These are phyloP conservation scores for Lactarius evosmus DNA, from an alignment of 768 basidiomycete genomes.

Conservation along the genomic window DNA sequence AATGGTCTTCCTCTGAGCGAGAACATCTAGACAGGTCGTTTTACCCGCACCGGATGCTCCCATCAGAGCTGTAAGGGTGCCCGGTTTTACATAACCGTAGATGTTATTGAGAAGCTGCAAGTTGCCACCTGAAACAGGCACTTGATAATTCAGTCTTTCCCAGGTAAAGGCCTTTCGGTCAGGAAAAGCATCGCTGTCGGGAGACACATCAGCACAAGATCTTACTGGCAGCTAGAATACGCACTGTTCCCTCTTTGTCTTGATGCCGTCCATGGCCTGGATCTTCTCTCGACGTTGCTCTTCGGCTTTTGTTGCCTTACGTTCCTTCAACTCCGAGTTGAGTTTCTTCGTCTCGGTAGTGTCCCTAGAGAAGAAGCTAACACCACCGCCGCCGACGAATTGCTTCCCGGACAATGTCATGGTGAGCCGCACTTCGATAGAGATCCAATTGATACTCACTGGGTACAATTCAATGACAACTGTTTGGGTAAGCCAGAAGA, in stretches of 20 bases:
- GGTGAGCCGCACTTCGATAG: constrained; percentile 28
- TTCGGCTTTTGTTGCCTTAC: constrained; percentile 37
- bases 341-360: constrained; percentile 49
- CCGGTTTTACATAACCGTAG: constrained; percentile 79
- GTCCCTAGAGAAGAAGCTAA: constrained; percentile 62
- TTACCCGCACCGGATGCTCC: constrained; percentile 80
- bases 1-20: constrained; percentile 72
- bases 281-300: constrained; percentile 35
- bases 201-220: neutral
- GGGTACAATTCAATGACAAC: constrained; percentile 58
- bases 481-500: constrained; percentile 68
- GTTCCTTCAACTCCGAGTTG: constrained; percentile 51
- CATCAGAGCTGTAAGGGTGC: constrained; percentile 76
- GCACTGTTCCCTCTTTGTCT: constrained; percentile 55
- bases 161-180: constrained; percentile 71
- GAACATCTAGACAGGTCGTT: constrained; percentile 74
- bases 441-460: constrained; percentile 40
- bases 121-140: constrained; percentile 63
- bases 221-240: constrained; percentile 29
- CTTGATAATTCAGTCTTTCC: constrained; percentile 74
- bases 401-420: constrained; percentile 31
- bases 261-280: constrained; percentile 25
- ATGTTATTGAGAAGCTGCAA: constrained; percentile 70
- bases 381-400: constrained; percentile 59
- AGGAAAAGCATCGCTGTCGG: constrained; percentile 19